Base-by-base conservation (phyloP, 208 protist species). In the Naegleria fowleri region DNA sequence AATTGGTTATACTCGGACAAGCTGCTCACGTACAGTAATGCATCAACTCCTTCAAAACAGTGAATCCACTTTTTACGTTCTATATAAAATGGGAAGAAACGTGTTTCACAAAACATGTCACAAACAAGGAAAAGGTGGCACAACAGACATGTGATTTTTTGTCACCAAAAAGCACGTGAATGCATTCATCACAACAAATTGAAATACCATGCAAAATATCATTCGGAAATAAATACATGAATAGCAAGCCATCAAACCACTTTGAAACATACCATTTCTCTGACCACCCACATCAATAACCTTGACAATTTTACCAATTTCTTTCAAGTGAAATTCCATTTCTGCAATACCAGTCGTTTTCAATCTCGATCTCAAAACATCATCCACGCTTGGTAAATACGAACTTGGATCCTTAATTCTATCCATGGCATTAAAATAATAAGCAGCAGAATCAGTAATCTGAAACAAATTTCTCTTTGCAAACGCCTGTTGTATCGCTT, bases 361-460 rank as follows among this genome's bases (percentile, higher is more conserved):
- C 7, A 91, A 67, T 75, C 91, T 76, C 6, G 51, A 29, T 25
- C 43, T 38, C 11, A 92, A 38, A 85, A 92, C 52, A 52, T 92
- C 91, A 29, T 92, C 22, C 6, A 92, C 39, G 13, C 55, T 89
- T 67, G 91, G 91, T 11, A 92, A 43, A 58, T 86, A 92, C 48
- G 16, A 25, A 11, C 19, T 5, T 67, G n/a, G 33, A 25, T 92
- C 33, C 13, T 29, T 79, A 41, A 92, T 67, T 67, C 90, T 39
- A 48, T 91, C 55, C 11, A 87, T 29, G 3, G 36, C 16, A 59
- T 91, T 83, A 59, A 91, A 91, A 59, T 86, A 86, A 36, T 96
- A 96, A 85, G 59, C 13, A 84, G 94, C 93, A 84, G 93, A 92
- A 92, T 95, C 93, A 90, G 90, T 90, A 29, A 95, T 51, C 89